These are phyloP conservation scores for Kwoniella botswanensis DNA, from an alignment of 768 basidiomycete species.

Conservation along the genomic window DNA sequence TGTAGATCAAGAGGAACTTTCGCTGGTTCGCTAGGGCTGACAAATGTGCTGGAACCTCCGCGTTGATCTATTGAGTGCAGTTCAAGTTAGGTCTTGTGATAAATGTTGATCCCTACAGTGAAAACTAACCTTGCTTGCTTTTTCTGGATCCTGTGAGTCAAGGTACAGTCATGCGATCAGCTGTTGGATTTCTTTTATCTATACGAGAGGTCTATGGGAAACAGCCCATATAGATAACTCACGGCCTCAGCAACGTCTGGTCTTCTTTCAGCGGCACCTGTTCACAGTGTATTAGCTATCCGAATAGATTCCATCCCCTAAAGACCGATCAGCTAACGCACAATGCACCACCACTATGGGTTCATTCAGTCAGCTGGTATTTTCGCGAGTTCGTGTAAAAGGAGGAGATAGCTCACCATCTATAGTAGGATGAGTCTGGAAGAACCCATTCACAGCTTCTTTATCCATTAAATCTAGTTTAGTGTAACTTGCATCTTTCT, in stretches of 20 bases:
- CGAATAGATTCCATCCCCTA: too few relatives aligned
- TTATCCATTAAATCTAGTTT: conserved; percentile 73
- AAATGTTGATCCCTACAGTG: too few relatives aligned
- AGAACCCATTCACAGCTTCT: conserved; percentile 64
- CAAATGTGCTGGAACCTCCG: conserved; percentile 72
- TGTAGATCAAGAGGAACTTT: conserved; percentile 78
- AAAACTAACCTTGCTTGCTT: conserved; percentile 66
- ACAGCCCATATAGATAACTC: conserved; percentile 33
- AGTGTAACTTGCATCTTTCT: conserved; percentile 58
- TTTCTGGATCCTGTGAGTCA: conserved; percentile 68
- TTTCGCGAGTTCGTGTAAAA: background rate
- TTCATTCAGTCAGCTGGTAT: background rate
- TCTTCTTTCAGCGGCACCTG: conserved; percentile 79
- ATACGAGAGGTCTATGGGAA: too few relatives aligned
- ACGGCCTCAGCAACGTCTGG: conserved; percentile 93
- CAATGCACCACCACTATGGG: conserved; percentile 79
- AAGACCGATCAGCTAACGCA: conserved; percentile 16
- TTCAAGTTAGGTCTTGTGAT: conserved; percentile 14
- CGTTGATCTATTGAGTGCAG: conserved; percentile 70
- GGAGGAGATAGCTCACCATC: conserved; percentile 66
- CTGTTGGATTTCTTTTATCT: background rate
- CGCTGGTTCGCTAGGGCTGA: conserved; percentile 69
- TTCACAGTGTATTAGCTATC: conserved; percentile 22
- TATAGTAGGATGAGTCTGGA: conserved; percentile 66
- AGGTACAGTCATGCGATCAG: background rate